Percentiles rank a stretch among this genome's conserved stretches.
Evolutionary conservation across 768 basidiomycete genomes (phyloP).

Genomic region (Tulasnella sp.): DNA sequence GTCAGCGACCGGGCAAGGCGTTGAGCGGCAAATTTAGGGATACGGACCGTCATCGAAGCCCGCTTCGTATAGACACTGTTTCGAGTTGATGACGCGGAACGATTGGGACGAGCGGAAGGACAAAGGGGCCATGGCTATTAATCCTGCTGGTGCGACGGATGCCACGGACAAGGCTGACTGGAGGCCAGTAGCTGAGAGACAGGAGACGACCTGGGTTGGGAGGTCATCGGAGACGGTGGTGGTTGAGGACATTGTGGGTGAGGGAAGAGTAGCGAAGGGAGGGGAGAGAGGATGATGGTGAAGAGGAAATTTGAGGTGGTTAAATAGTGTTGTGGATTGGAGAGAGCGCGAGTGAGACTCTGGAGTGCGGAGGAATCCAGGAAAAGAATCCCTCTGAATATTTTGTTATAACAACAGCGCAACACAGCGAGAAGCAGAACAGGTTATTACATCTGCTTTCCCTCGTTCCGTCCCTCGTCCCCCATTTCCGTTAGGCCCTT

Average conservation of each 20-base stretch:
- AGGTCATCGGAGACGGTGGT: background rate
- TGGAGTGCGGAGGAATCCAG: conserved; percentile 2
- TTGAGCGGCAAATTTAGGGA: background rate
- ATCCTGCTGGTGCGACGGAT: background rate
- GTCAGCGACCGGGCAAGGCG: background rate
- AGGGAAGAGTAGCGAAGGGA: background rate
- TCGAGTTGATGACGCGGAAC: conserved; percentile 4
- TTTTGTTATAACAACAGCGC: background rate
- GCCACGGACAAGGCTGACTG: conserved; percentile 6
- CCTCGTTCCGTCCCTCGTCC: background rate
- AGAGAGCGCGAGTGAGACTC: background rate
- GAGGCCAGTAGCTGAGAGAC: conserved; percentile 2
- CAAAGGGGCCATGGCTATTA: conserved; percentile 1
- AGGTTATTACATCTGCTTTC: background rate
- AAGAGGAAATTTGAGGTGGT: background rate
- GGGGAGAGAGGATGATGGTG: background rate
- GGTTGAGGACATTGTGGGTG: background rate
- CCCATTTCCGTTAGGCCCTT: background rate
- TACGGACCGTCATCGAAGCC: background rate
- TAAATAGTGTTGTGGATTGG: background rate
- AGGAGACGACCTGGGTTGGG: conserved; percentile 5
- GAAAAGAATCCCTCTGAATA: background rate
- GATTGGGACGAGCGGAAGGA: conserved; percentile 11
- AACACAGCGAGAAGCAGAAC: background rate
- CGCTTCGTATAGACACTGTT: conserved; percentile 7